Evolutionary conservation across 257 asterid species (phyloP), one percentile per base, ranked within the genome.

Genomic region (Lavandula angustifolia): DNA sequence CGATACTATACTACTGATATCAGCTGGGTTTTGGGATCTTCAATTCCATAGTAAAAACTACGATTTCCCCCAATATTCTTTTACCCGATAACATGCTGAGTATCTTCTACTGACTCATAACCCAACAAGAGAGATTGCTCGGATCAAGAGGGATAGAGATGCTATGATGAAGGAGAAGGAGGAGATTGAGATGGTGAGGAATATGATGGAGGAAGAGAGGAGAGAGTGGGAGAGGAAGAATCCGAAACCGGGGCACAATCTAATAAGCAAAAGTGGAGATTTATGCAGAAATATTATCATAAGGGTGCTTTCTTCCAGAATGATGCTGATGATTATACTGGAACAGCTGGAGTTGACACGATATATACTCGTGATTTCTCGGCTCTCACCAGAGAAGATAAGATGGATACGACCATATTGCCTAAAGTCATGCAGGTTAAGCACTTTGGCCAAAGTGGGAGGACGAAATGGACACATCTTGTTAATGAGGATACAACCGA

Each of bases 381-480:
- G 51, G 82, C 86, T 31, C 96, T 95, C 7, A 91, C 98, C 44
- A 96, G 98, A 55, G 98, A 91, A 74, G 98, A 91, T 75, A 88
- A 76, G 81, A 81, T 91, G 92, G 86, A 91, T 44, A 88, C 88
- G 85, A 78, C 94, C 35, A 83, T 83, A 52, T 77, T 88, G 73
- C 98, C 98, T 6, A 88, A 88, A 76, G 90, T 91, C 70, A 91
- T 91, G 98, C 98, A 91, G 81, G 98, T 91, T 70, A 91, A 91
- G 79, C 95, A 88, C 82, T 91, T 91, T 53, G 98, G 98, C 55
- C 89, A 90, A 32, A 88, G 98, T 83, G 98, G 98, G 76, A 85
- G 95, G 82, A 86, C 96, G 6, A 91, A 91, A 75, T 91, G 98
- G 96, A 88, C 96, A 37, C 96, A 91, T 81, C 98, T 91, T 68